Conservation (phyloP, 2,329 filamentous ascomycete species). For the Calonectria leucothoes region DNA sequence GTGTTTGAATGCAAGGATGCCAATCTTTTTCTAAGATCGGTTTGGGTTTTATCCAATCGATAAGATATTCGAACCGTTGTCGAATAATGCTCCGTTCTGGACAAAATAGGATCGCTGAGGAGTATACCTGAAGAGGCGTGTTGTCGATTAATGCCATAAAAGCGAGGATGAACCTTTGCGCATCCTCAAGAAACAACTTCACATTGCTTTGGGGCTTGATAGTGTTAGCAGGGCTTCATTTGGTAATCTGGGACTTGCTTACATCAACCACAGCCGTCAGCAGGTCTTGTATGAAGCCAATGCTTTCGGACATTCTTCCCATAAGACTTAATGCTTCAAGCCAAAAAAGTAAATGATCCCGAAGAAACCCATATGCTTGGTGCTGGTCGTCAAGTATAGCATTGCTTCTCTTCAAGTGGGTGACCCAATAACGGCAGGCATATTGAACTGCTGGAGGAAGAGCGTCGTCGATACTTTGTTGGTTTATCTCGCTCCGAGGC, state of each 20-base stretch:
- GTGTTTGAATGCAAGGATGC: slow-evolving; percentile 29
- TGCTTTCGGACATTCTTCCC: not conserved
- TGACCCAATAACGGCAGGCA: slow-evolving; percentile 50
- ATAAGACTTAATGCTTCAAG: slow-evolving; percentile 29
- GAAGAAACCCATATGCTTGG: slow-evolving; percentile 24
- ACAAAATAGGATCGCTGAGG: slow-evolving; percentile 38
- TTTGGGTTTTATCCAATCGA: not conserved
- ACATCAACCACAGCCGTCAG: not conserved
- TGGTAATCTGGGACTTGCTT: not conserved
- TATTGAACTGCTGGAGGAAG: not conserved
- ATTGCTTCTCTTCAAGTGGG: slow-evolving; percentile 45
- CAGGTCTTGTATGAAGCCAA: slow-evolving; percentile 18
- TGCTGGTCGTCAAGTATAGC: slow-evolving; percentile 40
- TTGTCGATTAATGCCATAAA: slow-evolving; percentile 17
- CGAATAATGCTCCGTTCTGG: slow-evolving; percentile 32
- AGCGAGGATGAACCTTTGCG: slow-evolving; percentile 22
- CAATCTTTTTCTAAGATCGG: slow-evolving; percentile 26
- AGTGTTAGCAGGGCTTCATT: not conserved
- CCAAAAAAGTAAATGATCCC: slow-evolving; percentile 28
- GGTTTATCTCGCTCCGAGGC: not conserved
- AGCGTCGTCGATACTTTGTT: not conserved
- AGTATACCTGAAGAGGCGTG: slow-evolving; percentile 42
- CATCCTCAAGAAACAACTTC: slow-evolving; percentile 30
- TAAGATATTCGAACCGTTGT: slow-evolving; percentile 15
- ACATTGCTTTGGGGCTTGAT: not conserved